Evolutionary conservation across 75 land plant genomes (phyloP).

Genomic region (Larix kaempferi): DNA sequence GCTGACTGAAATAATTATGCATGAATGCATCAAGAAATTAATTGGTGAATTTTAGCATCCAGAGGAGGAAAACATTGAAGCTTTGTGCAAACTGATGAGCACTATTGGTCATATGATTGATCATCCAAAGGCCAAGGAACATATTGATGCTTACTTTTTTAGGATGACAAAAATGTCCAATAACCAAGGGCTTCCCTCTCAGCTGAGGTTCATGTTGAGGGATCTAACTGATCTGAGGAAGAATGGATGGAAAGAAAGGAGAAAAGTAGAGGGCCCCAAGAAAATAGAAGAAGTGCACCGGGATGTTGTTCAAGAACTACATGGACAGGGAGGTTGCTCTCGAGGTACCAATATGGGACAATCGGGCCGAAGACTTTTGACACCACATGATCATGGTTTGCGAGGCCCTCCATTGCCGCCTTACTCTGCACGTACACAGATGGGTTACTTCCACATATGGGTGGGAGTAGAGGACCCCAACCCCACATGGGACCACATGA

Average conservation of each 20-base stretch:
- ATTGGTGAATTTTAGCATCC: slow-evolving; percentile 65
- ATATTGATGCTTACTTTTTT: slow-evolving; percentile 84
- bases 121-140: slow-evolving; percentile 73
- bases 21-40: slow-evolving; percentile 87
- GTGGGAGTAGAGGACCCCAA: slow-evolving; percentile 41
- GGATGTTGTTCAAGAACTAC: slow-evolving; percentile 74
- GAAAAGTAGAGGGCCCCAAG: slow-evolving; percentile 96
- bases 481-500: slow-evolving; percentile 14
- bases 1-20: slow-evolving; percentile 97
- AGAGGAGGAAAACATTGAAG: slow-evolving; percentile 95
- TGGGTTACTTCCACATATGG: slow-evolving; percentile 22
- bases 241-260: slow-evolving; percentile 91
- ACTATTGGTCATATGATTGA: slow-evolving; percentile 95
- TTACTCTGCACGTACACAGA: slow-evolving; percentile 42
- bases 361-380: slow-evolving; percentile 41
- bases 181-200: slow-evolving; percentile 71
- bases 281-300: slow-evolving; percentile 96
- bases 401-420: slow-evolving; percentile 48
- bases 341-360: slow-evolving; percentile 61
- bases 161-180: slow-evolving; percentile 54
- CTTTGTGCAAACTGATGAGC: slow-evolving; percentile 95
- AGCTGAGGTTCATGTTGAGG: slow-evolving; percentile 85
- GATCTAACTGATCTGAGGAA: slow-evolving; percentile 88
- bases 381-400: slow-evolving; percentile 58
- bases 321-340: slow-evolving; percentile 57